Percentiles rank a stretch among this genome's conserved stretches.
These are phyloP conservation scores for Paracamarosporium sp. DNA, from an alignment of 2,329 filamentous ascomycete genomes.

Conservation along the genomic window DNA sequence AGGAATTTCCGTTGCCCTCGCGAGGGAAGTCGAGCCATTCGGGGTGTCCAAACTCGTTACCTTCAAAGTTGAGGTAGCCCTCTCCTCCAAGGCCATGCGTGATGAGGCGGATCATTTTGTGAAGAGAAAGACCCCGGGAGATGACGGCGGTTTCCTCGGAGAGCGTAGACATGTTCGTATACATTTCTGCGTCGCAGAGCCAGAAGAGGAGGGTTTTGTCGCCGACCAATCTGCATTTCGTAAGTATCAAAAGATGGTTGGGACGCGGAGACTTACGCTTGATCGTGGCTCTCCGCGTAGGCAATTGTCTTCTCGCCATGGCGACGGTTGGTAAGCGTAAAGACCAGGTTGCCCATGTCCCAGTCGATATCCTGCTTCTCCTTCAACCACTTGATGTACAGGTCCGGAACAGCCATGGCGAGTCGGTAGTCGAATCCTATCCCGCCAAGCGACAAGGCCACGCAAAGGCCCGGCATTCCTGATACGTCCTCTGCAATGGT, in stretches of 20 bases:
- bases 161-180: constrained; percentile 93
- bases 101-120: constrained; percentile 96
- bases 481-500: constrained; percentile 97
- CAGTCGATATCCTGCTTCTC: constrained; percentile 90
- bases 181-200: constrained; percentile 95
- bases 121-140: constrained; percentile 86
- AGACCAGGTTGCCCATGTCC: constrained; percentile 85
- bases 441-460: constrained; percentile 84
- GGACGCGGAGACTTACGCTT: constrained; percentile 72
- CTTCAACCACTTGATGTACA: constrained; percentile 99
- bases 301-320: constrained; percentile 98
- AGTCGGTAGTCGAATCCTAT: constrained; percentile 97
- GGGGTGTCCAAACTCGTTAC: constrained; percentile 97
- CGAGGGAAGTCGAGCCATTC: constrained; percentile 99
- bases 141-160: constrained; percentile 87
- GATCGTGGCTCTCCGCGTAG: constrained; percentile 96
- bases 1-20: constrained; percentile 89
- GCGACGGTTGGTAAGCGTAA: constrained; percentile 88
- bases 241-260: constrained; percentile 17
- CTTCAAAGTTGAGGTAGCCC: constrained; percentile 97
- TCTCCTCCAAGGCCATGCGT: constrained; percentile 93
- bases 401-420: constrained; percentile 96
- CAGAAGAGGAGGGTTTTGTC: constrained; percentile 99
- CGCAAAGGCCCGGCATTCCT: constrained; percentile 95
- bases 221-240: constrained; percentile 76